Percentiles rank a stretch among this genome's conserved stretches.
Evolutionary conservation across 2,329 filamentous ascomycete genomes (phyloP).

Genomic region (Thielaviopsis musarum): DNA sequence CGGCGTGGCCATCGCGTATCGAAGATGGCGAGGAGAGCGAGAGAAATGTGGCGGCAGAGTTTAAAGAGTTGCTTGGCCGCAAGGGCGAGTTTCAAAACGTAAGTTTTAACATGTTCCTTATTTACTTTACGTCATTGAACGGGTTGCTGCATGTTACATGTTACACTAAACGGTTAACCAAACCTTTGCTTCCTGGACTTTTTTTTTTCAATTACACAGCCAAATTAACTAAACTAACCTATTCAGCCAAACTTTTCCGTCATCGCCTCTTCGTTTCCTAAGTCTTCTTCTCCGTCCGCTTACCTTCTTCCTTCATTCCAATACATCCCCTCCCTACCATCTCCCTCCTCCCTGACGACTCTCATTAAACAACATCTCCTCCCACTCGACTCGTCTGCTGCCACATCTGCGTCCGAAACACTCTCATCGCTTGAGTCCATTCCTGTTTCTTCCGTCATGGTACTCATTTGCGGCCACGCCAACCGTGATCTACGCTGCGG

Average conservation of each 20-base stretch:
- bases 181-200: background rate
- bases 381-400: background rate
- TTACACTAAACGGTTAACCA: background rate
- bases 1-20: constrained; percentile 70
- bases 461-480: constrained; percentile 80
- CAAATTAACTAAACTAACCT: background rate
- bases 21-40: constrained; percentile 35
- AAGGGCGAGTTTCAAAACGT: constrained; percentile 52
- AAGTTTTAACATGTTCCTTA: constrained; percentile 16
- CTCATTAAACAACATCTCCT: constrained; percentile 1
- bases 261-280: constrained; percentile 56
- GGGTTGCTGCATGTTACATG: background rate
- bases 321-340: constrained; percentile 56
- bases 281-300: constrained; percentile 29
- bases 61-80: constrained; percentile 53
- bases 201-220: background rate
- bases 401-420: constrained; percentile 31
- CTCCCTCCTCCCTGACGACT: constrained; percentile 36
- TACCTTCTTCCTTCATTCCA: constrained; percentile 74
- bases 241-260: constrained; percentile 64
- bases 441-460: constrained; percentile 46
- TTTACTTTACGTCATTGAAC: background rate
- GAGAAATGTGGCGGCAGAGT: constrained; percentile 45
- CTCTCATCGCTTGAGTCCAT: constrained; percentile 29
- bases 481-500: constrained; percentile 72